Evolutionary conservation across 192 early-diverging fungal species (phyloP).

Genomic region (Coemansia sp.): DNA sequence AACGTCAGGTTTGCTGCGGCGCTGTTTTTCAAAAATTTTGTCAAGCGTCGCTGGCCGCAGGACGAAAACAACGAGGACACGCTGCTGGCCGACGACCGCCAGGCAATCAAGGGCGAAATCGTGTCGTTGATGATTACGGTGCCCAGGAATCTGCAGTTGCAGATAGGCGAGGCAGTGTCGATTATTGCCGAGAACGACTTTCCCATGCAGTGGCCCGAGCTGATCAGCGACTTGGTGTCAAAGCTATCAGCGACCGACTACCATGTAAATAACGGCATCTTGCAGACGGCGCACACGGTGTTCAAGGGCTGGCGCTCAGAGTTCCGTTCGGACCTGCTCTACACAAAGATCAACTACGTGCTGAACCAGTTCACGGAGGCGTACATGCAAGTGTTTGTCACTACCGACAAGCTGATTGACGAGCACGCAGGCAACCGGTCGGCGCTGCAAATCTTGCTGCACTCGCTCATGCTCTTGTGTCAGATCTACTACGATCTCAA

Average conservation of each 20-base stretch:
- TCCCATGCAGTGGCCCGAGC: conserved; percentile 83
- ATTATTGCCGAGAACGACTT: conserved; percentile 95
- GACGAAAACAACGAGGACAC: conserved; percentile 44
- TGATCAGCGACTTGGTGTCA: conserved; percentile 78
- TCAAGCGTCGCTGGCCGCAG: conserved; percentile 83
- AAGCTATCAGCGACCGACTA: conserved; percentile 79
- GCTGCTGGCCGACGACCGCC: conserved; percentile 64
- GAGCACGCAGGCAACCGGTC: conserved; percentile 63
- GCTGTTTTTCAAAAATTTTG: conserved; percentile 96
- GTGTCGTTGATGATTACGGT: conserved; percentile 86
- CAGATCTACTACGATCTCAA: conserved; percentile 96
- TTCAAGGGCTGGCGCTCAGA: conserved; percentile 92
- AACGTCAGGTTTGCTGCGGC: conserved; percentile 78
- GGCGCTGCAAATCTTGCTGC: conserved; percentile 72
- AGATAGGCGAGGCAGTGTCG: conserved; percentile 91
- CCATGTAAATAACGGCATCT: conserved; percentile 85
- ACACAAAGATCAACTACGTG: conserved; percentile 91
- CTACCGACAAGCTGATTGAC: conserved; percentile 79
- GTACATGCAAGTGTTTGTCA: conserved; percentile 82
- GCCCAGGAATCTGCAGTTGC: conserved; percentile 79
- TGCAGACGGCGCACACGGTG: conserved; percentile 95
- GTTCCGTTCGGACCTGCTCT: conserved; percentile 79
- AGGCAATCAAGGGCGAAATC: conserved; percentile 80
- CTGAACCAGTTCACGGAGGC: conserved; percentile 82
- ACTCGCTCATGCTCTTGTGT: conserved; percentile 75